phyloP scores from a whole-genome alignment of 2,329 filamentous ascomycete genomes.

The Epichloe coenophiala region DNA sequence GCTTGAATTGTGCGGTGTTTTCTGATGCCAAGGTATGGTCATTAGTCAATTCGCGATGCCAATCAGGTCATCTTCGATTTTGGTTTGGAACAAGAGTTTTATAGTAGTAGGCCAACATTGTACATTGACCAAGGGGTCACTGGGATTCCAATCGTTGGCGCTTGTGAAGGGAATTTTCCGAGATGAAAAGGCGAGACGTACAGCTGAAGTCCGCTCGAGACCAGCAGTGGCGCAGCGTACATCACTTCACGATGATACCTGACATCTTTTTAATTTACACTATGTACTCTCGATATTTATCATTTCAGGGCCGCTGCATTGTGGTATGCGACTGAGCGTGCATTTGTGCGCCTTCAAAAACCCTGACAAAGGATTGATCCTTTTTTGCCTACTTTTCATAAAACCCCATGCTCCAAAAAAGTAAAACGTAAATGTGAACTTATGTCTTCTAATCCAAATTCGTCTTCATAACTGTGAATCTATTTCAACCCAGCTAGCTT shows the following conservation, averaged over 20 bases:
- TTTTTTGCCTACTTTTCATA: neutral
- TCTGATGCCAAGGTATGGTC: too few species aligned
- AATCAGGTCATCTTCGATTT: too few species aligned
- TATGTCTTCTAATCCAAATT: neutral
- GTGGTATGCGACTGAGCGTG: neutral
- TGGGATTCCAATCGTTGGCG: too few species aligned
- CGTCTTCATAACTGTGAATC: neutral
- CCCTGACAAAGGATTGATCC: neutral
- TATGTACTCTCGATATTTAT: neutral
- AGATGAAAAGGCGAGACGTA: neutral
- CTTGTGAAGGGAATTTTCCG: too few species aligned
- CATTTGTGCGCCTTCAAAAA: neutral
- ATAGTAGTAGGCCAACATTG: too few species aligned
- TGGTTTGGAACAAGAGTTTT: too few species aligned
- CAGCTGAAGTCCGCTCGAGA: too few species aligned
- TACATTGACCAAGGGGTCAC: too few species aligned
- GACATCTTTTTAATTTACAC: neutral
- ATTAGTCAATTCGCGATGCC: too few species aligned
- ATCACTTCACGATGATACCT: neutral
- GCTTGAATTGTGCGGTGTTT: too few species aligned
- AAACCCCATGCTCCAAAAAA: neutral
- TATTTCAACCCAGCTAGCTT: neutral
- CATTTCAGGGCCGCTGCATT: neutral
- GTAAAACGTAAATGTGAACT: neutral
- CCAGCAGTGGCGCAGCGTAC: neutral